Evolutionary conservation across 176 grass and related monocot species (phyloP).

Genomic region (Eleusine indica): DNA sequence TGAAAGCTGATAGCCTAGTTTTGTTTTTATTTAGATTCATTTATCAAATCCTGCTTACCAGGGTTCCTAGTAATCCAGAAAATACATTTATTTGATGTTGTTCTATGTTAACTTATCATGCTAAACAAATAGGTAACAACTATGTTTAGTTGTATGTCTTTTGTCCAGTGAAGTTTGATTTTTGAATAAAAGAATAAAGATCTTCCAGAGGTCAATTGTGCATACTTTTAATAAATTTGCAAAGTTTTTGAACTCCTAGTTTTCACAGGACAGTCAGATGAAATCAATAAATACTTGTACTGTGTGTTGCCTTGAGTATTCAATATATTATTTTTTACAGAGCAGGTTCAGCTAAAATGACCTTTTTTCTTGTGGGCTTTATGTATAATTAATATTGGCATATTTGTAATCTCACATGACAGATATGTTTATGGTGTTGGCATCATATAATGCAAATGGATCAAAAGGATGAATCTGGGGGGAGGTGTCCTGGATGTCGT

Average conservation of each 20-base stretch:
- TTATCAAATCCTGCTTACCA: neutral
- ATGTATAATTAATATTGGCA: constrained; percentile 1
- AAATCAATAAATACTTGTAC: constrained; percentile 17
- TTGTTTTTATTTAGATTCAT: constrained; percentile 23
- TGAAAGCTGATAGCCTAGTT: constrained; percentile 23
- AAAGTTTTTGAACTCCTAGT: neutral
- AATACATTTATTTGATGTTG: constrained; percentile 15
- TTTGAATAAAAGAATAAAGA: neutral
- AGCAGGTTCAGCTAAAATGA: neutral
- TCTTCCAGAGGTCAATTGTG: neutral
- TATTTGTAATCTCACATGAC: constrained; percentile 33
- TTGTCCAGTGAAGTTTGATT: neutral
- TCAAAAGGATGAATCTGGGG: constrained; percentile 50
- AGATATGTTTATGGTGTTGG: constrained; percentile 79
- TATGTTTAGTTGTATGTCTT: constrained; percentile 4
- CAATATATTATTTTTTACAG: constrained; percentile 6
- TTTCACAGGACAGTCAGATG: neutral
- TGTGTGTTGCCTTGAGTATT: constrained; percentile 2
- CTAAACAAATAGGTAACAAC: constrained; percentile 21
- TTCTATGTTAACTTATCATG: constrained; percentile 6
- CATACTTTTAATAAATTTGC: neutral
- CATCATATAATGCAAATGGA: constrained; percentile 65
- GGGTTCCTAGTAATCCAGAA: constrained; percentile 7
- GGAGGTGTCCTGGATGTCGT: constrained; percentile 68
- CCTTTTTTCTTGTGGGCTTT: constrained; percentile 11